Conservation (phyloP, 148 eudicot genomes). For the Diospyros kaki region DNA sequence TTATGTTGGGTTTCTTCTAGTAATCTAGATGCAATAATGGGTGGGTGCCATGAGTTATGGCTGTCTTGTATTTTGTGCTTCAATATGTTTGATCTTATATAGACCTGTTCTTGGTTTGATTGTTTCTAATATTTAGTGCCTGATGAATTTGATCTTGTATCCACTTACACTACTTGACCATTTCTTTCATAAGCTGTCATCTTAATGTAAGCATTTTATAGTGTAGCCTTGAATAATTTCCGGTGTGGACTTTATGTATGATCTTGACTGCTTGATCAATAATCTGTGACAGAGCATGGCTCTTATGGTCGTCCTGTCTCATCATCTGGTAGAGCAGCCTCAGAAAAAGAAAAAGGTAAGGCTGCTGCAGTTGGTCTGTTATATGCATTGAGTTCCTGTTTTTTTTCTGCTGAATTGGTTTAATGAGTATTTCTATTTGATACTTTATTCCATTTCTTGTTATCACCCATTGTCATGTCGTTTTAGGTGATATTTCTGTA, state of each 20-base stretch:
- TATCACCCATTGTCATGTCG: constrained; percentile 6
- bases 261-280: constrained; percentile 15
- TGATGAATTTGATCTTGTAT: background rate
- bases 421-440: background rate
- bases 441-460: background rate
- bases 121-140: no score
- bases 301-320: constrained; percentile 54
- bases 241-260: background rate
- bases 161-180: no score
- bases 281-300: constrained; percentile 38
- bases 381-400: constrained; percentile 8
- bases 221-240: background rate
- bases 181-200: background rate
- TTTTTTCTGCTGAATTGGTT: background rate
- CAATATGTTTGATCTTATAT: background rate
- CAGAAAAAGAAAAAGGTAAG: constrained; percentile 32
- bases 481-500: constrained; percentile 31
- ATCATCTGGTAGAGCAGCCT: constrained; percentile 44
- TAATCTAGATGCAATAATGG: background rate
- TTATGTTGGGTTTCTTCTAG: background rate
- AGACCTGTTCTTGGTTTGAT: no score
- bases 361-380: constrained; percentile 43
- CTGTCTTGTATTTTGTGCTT: background rate
- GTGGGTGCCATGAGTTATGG: background rate
- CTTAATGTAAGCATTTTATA: background rate